Evolutionary conservation across 257 asterid genomes (phyloP), one percentile per base, ranked within the genome.

Genomic region (Asclepias syriaca): DNA sequence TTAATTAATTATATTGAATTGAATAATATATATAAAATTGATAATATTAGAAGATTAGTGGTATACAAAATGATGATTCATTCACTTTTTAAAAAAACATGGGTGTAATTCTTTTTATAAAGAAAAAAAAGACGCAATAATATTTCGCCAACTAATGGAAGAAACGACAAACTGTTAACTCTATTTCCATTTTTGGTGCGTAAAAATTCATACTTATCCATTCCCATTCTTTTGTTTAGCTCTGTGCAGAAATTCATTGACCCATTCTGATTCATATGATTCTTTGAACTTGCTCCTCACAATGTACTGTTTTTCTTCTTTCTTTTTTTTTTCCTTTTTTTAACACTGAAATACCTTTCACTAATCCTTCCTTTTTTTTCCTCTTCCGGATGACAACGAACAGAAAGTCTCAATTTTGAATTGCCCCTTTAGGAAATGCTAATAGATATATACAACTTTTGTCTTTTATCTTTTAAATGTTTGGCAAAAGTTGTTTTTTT

Each of bases 351-450:
- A 66, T 24, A 24, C 27, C 27, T 24, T 24, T 24, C 27, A 24
- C 27, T 24, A 24, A 24, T 24, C 27, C 27, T 24, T 24, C 27
- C 27, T 24, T 18, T 40, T 39, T 53, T 66, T 53, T 27, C 0
- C 24, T 43, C 16, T 43, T 53, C 10, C 24, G 58, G 39, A 24
- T 57, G 22, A 24, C 16, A 24, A 46, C 1, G 27, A 12, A 40
- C 61, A 37, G 68, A 67, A 67, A 74, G 78, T 12, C 45, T 46
- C 13, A 22, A 69, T 22, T 65, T 73, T 54, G 77, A 9, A 43
- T 22, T 74, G 40, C 77, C 60, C 50, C 4, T 22, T 67, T 2
- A 1, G 43, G 66, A 34, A 32, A 32, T 24, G 27, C 27, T 24
- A 24, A 24, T 24, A 24, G 27, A 24, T 24, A 24, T 24, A 24